Percentiles rank a stretch among this genome's conserved stretches.
phyloP scores from a whole-genome alignment of 2,329 filamentous ascomycete species.

The Hypoxylon rubiginosum region DNA sequence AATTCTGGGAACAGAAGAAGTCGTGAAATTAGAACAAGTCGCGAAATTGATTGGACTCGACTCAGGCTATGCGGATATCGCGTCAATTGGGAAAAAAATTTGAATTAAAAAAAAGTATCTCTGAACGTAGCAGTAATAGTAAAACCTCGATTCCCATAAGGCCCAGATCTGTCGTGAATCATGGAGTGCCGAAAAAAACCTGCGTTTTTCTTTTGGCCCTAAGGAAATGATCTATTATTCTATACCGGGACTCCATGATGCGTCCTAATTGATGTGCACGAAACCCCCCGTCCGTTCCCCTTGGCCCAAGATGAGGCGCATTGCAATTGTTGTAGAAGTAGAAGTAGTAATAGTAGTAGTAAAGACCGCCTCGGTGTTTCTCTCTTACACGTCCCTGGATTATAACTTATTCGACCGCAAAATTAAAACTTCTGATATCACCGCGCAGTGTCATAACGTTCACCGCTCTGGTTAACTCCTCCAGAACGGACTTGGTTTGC shows the following conservation, averaged over 20 bases:
- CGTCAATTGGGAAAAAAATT: neutral
- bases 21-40: neutral
- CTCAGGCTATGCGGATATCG: neutral
- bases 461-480: constrained; percentile 1
- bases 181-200: neutral
- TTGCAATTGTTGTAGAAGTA: neutral
- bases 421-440: constrained; percentile 7
- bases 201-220: neutral
- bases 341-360: neutral
- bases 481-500: constrained; percentile 4
- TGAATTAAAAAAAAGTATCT: neutral
- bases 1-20: neutral
- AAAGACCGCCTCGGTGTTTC: neutral
- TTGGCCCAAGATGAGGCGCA: neutral
- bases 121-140: neutral
- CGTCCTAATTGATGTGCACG: constrained; percentile 3
- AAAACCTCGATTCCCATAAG: neutral
- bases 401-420: neutral
- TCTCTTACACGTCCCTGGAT: neutral
- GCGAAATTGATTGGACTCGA: neutral
- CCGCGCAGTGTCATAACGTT: constrained; percentile 6
- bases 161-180: constrained; percentile 1
- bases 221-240: constrained; percentile 2
- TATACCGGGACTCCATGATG: constrained; percentile 2
- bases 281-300: neutral